Evolutionary conservation across 164 flowering plant genomes (phyloP), one percentile per base, ranked within the genome.

Genomic region (Piper betle): DNA sequence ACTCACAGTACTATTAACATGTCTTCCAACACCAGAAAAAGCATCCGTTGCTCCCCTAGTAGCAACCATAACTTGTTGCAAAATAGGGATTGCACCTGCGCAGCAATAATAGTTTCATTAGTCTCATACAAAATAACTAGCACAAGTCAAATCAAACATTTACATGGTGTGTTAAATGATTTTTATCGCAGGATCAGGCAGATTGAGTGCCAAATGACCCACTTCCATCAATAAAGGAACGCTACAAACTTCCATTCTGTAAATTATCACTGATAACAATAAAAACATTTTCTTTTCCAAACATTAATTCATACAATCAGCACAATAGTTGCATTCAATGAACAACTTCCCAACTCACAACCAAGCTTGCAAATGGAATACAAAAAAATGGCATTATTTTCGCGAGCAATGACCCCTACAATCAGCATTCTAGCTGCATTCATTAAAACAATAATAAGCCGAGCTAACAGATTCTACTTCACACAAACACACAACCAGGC

Each of bases 11-110:
- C 46, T 61, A 67, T 91, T 91, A 41, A 87, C 80, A 68, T 86
- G 93, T 65, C 87, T 70, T 19, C 79, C 80, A 61, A 82, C 81
- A 68, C 93, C 93, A 69, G 96, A 85, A 64, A 94, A 82, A 6
- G 81, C 90, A 79, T 84, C 81, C 11, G 96, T 83, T 46, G 97
- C 99, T 59, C 97, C 99, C 69, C 91, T 81, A 11, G 99, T 71
- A 39, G 99, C 93, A 73, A 75, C 72, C 87, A 81, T 83, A 9
- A 85, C 84, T 79, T 86, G 82, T 53, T 75, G 75, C 62, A 91
- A 61, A 58, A 81, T 74, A 8, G 99, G 99, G 62, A 88, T 75
- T 43, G 88, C 88, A 77, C 96, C 97, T 94, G 68, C 37, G 17
- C 62, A 58, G 65, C 16, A 68, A 2, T n/a, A 11, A 62, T 46